Percentiles rank a stretch among this genome's conserved stretches.
Conservation (phyloP, 2,329 filamentous ascomycete species). For the Fusarium marasasianum region DNA sequence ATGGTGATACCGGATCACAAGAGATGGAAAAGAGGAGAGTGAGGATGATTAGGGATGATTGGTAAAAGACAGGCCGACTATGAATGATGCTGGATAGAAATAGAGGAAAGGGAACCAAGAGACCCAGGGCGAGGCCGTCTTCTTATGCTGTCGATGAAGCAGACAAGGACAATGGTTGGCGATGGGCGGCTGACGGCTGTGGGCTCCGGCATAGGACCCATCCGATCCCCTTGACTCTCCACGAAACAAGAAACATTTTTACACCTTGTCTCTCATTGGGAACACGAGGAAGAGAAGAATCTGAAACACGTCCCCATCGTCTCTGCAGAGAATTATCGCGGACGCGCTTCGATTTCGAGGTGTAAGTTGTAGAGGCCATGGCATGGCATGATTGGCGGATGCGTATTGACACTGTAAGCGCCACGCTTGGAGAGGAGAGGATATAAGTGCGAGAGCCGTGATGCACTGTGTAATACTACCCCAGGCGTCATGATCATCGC, state of each 20-base stretch:
- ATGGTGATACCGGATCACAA: constrained; percentile 38
- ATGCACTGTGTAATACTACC: constrained; percentile 28
- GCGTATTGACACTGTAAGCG: constrained; percentile 29
- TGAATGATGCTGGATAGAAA: constrained; percentile 10
- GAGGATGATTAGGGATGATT: constrained; percentile 32
- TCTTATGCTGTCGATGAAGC: constrained; percentile 38
- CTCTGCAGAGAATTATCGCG: constrained; percentile 19
- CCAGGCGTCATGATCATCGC: constrained; percentile 24
- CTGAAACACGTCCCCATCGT: background rate
- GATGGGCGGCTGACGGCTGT: constrained; percentile 23
- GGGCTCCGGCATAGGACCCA: constrained; percentile 33
- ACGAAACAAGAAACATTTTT: constrained; percentile 36
- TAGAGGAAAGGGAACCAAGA: constrained; percentile 11
- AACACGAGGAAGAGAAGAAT: constrained; percentile 24
- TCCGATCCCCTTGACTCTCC: constrained; percentile 25
- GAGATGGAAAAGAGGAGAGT: background rate
- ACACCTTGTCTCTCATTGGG: constrained; percentile 4
- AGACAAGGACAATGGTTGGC: constrained; percentile 34
- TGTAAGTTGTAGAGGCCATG: constrained; percentile 21
- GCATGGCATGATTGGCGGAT: constrained; percentile 16
- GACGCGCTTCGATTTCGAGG: constrained; percentile 21
- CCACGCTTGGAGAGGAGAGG: background rate
- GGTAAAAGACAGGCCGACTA: constrained; percentile 41
- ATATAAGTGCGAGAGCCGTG: constrained; percentile 8
- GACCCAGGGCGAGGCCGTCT: constrained; percentile 44